phyloP scores from a whole-genome alignment of 441 rosid species.

The Populus hybrid region DNA sequence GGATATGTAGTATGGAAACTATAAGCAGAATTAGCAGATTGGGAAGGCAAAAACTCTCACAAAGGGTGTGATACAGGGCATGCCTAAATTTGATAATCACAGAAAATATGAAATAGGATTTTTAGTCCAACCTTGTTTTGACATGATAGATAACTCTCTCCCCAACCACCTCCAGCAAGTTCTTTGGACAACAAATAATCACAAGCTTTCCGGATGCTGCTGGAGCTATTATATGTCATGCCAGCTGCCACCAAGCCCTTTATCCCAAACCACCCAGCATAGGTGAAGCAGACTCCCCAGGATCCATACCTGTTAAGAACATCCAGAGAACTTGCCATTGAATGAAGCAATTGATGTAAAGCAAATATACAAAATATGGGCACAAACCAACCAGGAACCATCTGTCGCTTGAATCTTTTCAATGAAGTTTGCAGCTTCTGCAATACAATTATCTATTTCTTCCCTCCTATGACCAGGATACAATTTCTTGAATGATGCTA shows the following conservation, averaged over 20 bases:
- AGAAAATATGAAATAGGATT: conserved; percentile 12
- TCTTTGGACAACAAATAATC: neutral
- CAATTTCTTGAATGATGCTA: conserved; percentile 43
- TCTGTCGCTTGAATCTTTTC: conserved; percentile 47
- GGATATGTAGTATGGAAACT: neutral
- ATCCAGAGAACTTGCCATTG: neutral
- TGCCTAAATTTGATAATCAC: neutral
- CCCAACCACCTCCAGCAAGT: conserved; percentile 49
- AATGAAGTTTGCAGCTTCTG: conserved; percentile 43
- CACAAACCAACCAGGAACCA: conserved; percentile 54
- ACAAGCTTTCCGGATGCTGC: neutral
- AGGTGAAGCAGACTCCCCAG: conserved; percentile 63
- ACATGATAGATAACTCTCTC: conserved; percentile 60
- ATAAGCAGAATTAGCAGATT: neutral
- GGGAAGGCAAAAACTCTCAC: neutral
- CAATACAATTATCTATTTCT: conserved; percentile 44
- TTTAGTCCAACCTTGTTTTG: conserved; percentile 39
- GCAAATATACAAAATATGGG: neutral
- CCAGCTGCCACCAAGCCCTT: conserved; percentile 42
- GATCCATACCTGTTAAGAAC: conserved; percentile 38
- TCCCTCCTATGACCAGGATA: conserved; percentile 61
- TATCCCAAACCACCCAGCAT: conserved; percentile 53
- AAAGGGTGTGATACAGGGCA: neutral
- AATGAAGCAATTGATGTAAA: neutral
- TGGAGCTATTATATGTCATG: conserved; percentile 6